phyloP scores from a whole-genome alignment of 2,329 filamentous ascomycete species.

The Parascedosporium putredinis region DNA sequence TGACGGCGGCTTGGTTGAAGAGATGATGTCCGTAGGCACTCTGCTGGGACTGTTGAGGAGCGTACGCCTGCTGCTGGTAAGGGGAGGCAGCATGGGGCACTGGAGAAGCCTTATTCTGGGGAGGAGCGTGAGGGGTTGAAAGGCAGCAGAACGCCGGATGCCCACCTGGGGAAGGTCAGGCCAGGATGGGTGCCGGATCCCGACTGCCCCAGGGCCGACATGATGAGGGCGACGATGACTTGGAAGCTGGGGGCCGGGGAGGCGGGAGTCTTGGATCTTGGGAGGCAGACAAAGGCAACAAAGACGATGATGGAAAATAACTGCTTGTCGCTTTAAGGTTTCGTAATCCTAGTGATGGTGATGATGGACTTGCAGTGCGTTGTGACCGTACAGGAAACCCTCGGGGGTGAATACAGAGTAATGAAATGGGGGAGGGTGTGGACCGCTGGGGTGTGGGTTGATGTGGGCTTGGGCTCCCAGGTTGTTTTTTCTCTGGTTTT shows the following conservation, averaged over 20 bases:
- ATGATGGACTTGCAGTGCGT: slow-evolving; percentile 10
- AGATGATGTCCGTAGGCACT: slow-evolving; percentile 41
- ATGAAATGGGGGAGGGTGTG: slow-evolving; percentile 9
- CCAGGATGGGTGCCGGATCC: slow-evolving; percentile 42
- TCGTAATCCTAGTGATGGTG: slow-evolving; percentile 9
- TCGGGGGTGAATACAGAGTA: slow-evolving; percentile 10
- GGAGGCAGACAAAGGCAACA: slow-evolving; percentile 6
- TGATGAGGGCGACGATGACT: slow-evolving; percentile 18
- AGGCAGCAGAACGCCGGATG: slow-evolving; percentile 34
- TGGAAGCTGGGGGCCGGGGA: slow-evolving; percentile 1
- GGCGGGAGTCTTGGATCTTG: slow-evolving; percentile 1
- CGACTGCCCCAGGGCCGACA: slow-evolving; percentile 39
- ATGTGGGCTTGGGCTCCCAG: slow-evolving; percentile 8
- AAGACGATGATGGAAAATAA: background rate
- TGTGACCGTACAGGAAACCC: slow-evolving; percentile 9
- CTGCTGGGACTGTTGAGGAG: slow-evolving; percentile 39
- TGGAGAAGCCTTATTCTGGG: slow-evolving; percentile 44
- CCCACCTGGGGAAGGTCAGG: slow-evolving; percentile 39
- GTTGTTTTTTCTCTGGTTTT: slow-evolving; percentile 9
- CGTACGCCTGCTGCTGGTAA: slow-evolving; percentile 43
- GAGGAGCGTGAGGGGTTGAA: slow-evolving; percentile 37
- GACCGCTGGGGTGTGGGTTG: slow-evolving; percentile 10
- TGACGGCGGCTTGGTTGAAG: slow-evolving; percentile 37
- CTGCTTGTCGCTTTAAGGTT: slow-evolving; percentile 8
- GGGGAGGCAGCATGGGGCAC: slow-evolving; percentile 43